Evolutionary conservation across 1,284 basidiomycete genomes (phyloP).

Genomic region (Moniliophthora roreri): DNA sequence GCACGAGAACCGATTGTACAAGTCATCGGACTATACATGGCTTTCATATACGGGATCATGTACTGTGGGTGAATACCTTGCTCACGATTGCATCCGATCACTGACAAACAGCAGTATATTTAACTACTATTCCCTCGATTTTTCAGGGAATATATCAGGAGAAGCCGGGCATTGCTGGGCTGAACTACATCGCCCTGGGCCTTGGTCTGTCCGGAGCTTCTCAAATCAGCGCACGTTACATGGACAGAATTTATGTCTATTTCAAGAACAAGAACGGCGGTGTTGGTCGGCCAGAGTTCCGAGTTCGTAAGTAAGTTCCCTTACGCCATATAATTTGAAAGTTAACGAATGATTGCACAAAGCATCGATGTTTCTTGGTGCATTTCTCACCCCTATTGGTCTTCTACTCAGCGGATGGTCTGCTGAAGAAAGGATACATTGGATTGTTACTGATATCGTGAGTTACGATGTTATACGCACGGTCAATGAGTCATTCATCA

Average conservation of each 20-base stretch:
- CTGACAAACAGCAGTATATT: constrained; percentile 15
- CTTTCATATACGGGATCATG: constrained; percentile 17
- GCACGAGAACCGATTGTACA: constrained; percentile 17
- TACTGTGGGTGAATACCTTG: constrained; percentile 23
- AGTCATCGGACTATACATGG: constrained; percentile 19
- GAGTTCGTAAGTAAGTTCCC: constrained; percentile 19
- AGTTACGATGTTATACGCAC: constrained; percentile 16
- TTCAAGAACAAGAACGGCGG: constrained; percentile 14
- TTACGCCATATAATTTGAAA: constrained; percentile 10
- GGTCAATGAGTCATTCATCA: not conserved
- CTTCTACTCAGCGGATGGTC: constrained; percentile 66
- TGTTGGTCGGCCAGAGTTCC: constrained; percentile 15
- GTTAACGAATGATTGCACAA: not conserved
- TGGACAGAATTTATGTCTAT: constrained; percentile 19
- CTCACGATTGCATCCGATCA: not conserved
- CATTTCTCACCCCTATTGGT: constrained; percentile 51
- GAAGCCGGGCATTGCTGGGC: constrained; percentile 32
- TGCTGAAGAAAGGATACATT: constrained; percentile 46
- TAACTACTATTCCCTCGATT: constrained; percentile 29
- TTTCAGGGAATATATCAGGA: constrained; percentile 19
- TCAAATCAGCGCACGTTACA: constrained; percentile 30
- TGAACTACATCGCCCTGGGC: constrained; percentile 49
- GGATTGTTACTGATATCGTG: constrained; percentile 61
- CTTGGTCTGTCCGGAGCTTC: constrained; percentile 38
- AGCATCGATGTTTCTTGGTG: constrained; percentile 64